Evolutionary conservation across 306 rosid species (phyloP).

Genomic region (Fagus sylvatica): DNA sequence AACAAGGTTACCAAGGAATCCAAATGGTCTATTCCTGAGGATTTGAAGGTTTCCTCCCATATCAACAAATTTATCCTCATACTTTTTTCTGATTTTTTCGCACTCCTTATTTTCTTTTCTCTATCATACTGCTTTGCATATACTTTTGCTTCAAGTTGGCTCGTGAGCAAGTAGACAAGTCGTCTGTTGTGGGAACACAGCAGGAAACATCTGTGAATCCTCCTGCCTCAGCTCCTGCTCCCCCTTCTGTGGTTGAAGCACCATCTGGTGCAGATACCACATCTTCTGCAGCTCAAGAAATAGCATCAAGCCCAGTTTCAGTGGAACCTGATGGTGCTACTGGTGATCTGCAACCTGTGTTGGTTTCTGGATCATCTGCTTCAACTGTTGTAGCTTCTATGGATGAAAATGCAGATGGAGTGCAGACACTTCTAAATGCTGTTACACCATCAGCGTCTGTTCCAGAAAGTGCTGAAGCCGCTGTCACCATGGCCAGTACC

Average conservation of each 20-base stretch:
- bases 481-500: conserved; percentile 35
- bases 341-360: conserved; percentile 41
- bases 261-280: conserved; percentile 42
- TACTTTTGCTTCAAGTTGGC: conserved; percentile 61
- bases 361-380: conserved; percentile 46
- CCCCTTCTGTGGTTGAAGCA: conserved; percentile 48
- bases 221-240: conserved; percentile 44
- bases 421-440: conserved; percentile 40
- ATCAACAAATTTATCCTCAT: conserved; percentile 7
- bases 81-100: conserved; percentile 10
- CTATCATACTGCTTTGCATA: conserved; percentile 25
- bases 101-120: conserved; percentile 3
- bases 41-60: conserved; percentile 64
- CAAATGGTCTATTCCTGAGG: conserved; percentile 88
- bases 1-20: conserved; percentile 86
- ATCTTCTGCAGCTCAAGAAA: conserved; percentile 46
- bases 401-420: conserved; percentile 45
- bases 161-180: conserved; percentile 69
- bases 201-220: conserved; percentile 32
- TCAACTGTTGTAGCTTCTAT: conserved; percentile 52
- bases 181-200: conserved; percentile 44
- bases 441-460: conserved; percentile 39
- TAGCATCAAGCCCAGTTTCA: conserved; percentile 61
- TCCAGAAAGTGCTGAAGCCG: conserved; percentile 40
- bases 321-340: conserved; percentile 59